phyloP scores from a whole-genome alignment of 805 yeast species.

The Metschnikowia picachoensis region DNA sequence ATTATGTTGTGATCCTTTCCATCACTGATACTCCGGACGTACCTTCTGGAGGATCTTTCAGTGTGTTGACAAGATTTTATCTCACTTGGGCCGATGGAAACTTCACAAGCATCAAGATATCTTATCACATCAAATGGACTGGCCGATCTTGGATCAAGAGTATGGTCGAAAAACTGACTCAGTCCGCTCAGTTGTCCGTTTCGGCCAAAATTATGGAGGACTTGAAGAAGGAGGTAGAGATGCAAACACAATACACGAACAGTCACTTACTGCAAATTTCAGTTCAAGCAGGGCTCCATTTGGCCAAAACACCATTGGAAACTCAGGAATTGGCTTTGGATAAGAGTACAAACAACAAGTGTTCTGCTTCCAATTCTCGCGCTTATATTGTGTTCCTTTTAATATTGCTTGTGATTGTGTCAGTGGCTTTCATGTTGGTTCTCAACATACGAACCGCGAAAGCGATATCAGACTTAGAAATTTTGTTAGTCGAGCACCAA shows the following conservation, averaged over 20 bases:
- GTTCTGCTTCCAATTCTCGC: neutral
- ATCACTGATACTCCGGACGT: conserved; percentile 69
- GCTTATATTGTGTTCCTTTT: neutral
- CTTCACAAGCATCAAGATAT: conserved; percentile 54
- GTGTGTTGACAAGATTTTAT: conserved; percentile 67
- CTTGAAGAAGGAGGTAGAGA: conserved; percentile 36
- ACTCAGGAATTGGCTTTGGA: no score
- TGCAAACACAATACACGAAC: conserved; percentile 6
- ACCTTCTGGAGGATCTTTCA: conserved; percentile 84
- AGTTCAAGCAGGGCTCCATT: no score
- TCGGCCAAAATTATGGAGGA: conserved; percentile 48
- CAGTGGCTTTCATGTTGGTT: conserved; percentile 2
- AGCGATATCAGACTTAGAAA: conserved; percentile 3
- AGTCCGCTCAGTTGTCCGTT: conserved; percentile 67
- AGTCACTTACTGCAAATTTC: neutral
- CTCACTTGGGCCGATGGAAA: conserved; percentile 72
- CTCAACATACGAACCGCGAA: conserved; percentile 5
- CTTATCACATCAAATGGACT: conserved; percentile 83
- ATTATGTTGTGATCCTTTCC: conserved; percentile 49
- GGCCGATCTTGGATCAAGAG: conserved; percentile 80
- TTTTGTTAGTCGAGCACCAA: conserved; percentile 9
- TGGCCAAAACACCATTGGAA: no score
- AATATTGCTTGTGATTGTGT: neutral
- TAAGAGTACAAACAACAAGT: no score
- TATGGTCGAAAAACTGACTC: conserved; percentile 70